These are phyloP conservation scores for Claviceps fusiformis DNA, from an alignment of 2,329 filamentous ascomycete species.

Conservation along the genomic window DNA sequence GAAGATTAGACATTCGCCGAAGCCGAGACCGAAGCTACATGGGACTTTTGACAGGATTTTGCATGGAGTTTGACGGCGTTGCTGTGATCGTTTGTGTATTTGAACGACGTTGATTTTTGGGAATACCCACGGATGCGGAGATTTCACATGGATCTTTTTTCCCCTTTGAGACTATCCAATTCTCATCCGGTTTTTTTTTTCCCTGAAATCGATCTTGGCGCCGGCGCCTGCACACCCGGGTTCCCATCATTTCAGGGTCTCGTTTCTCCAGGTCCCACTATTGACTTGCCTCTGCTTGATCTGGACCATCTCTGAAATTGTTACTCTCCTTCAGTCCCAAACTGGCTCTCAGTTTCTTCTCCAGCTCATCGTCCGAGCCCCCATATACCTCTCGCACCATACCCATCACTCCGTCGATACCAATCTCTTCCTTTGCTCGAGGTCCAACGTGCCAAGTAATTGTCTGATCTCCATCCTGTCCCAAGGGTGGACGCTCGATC, in stretches of 20 bases:
- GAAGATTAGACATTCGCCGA: slow-evolving; percentile 27
- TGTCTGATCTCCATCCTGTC: slow-evolving; percentile 54
- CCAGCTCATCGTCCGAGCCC: slow-evolving; percentile 37
- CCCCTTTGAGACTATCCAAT: neutral
- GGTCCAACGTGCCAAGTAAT: slow-evolving; percentile 77
- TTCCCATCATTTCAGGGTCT: neutral
- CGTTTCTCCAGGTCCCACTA: neutral
- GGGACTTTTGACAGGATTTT: neutral
- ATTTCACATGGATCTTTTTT: neutral
- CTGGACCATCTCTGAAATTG: slow-evolving; percentile 13
- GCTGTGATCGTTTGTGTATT: neutral
- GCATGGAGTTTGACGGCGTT: neutral
- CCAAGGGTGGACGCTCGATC: slow-evolving; percentile 43
- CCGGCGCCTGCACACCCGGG: neutral
- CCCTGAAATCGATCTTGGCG: neutral
- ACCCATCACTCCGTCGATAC: slow-evolving; percentile 58
- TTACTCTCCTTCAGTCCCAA: slow-evolving; percentile 34
- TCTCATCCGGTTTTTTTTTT: neutral
- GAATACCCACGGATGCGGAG: neutral
- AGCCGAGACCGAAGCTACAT: neutral
- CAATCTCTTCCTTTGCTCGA: slow-evolving; percentile 74
- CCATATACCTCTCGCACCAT: slow-evolving; percentile 52
- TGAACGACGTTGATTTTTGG: neutral
- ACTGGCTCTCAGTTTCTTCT: slow-evolving; percentile 47
- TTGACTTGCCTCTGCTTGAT: slow-evolving; percentile 6